Conservation (phyloP, 2,329 filamentous ascomycete species). For the Periconia sp. region DNA sequence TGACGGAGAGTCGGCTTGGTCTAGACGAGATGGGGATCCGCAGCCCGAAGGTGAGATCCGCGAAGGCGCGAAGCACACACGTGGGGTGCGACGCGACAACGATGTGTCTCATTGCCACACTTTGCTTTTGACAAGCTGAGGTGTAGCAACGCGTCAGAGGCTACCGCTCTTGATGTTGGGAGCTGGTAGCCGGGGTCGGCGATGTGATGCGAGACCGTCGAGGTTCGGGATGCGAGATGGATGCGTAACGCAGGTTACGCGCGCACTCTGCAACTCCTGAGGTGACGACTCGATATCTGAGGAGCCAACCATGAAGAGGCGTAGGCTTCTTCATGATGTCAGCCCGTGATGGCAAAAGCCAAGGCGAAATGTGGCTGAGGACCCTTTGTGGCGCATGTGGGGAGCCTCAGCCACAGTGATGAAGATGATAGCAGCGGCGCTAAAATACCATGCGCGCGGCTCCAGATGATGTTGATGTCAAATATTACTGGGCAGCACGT, state of each 20-base stretch:
- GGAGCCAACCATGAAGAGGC: slow-evolving; percentile 1
- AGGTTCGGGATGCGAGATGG: neutral
- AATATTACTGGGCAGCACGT: slow-evolving; percentile 23
- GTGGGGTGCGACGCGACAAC: slow-evolving; percentile 5
- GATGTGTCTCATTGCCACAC: neutral
- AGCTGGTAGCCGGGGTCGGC: neutral
- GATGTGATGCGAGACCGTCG: neutral
- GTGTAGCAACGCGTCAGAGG: slow-evolving; percentile 6
- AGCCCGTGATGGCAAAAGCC: neutral
- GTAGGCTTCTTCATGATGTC: neutral
- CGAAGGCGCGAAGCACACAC: neutral
- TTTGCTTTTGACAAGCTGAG: slow-evolving; percentile 3
- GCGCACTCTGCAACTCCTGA: neutral
- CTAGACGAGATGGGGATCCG: neutral
- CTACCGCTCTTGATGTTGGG: slow-evolving; percentile 1
- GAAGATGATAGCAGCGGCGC: slow-evolving; percentile 16
- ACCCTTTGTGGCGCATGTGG: slow-evolving; percentile 6
- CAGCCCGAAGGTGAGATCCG: neutral
- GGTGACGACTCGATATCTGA: neutral
- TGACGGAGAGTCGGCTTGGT: neutral
- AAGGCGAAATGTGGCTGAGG: slow-evolving; percentile 4
- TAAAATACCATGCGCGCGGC: slow-evolving; percentile 18
- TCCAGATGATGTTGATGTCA: slow-evolving; percentile 17
- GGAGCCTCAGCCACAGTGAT: slow-evolving; percentile 7
- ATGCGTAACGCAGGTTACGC: slow-evolving; percentile 1